Conservation (phyloP, 768 basidiomycete genomes). For the Termitomyces sp. region DNA sequence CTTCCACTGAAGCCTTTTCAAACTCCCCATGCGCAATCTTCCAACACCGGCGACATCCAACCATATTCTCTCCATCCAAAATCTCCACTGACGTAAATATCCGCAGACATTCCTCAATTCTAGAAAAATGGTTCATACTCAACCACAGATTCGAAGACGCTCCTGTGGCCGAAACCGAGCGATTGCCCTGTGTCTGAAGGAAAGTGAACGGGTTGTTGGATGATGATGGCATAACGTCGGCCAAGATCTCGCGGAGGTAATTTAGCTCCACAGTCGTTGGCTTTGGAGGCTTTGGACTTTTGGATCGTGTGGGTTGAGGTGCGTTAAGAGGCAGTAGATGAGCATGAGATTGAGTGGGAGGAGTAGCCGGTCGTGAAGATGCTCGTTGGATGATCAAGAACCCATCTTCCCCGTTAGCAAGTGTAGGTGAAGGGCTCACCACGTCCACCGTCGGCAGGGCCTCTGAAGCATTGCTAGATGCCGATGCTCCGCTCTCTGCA, state of each 20-base stretch:
- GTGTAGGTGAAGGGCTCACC: conserved; percentile 8
- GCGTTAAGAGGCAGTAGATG: neutral
- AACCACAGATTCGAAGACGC: conserved; percentile 37
- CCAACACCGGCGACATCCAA: conserved; percentile 94
- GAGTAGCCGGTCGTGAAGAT: conserved; percentile 11
- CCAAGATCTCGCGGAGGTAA: conserved; percentile 67
- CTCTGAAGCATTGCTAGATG: conserved; percentile 4
- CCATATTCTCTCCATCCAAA: conserved; percentile 90
- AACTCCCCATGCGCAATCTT: conserved; percentile 77
- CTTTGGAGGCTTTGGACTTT: conserved; percentile 51
- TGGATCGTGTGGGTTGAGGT: conserved; percentile 29
- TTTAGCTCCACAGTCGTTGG: conserved; percentile 53
- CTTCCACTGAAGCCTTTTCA: conserved; percentile 25
- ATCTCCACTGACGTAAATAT: conserved; percentile 94
- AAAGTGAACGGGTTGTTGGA: conserved; percentile 45
- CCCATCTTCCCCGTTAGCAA: neutral
- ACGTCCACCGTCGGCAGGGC: conserved; percentile 3
- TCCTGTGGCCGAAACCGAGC: conserved; percentile 8
- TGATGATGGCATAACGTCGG: conserved; percentile 49
- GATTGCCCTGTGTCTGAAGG: conserved; percentile 23
- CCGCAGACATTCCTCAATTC: conserved; percentile 75
- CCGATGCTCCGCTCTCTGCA: conserved; percentile 5
- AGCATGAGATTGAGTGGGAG: conserved; percentile 4
- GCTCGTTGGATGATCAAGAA: conserved; percentile 1
- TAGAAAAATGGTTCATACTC: conserved; percentile 46